A percentile compares a stretch with the other conserved stretches of the same genome.
Conservation (phyloP, 202 grass and related monocot species). For the Saccharum hybrid region DNA sequence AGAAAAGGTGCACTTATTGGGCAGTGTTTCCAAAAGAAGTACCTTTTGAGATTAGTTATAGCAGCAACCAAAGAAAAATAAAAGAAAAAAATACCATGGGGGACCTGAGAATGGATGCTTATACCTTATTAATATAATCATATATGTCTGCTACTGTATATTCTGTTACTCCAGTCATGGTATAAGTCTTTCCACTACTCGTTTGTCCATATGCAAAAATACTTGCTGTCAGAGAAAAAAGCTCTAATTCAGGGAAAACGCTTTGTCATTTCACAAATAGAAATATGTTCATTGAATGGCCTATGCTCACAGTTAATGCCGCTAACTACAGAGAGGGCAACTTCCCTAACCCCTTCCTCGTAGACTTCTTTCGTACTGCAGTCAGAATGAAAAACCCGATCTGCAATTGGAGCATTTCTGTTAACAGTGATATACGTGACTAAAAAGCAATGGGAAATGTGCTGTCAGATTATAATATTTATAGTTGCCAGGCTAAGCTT, state of each 20-base stretch:
- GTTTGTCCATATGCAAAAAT: constrained; percentile 99
- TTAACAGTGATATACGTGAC: not conserved
- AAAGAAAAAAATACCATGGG: not conserved
- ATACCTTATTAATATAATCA: constrained; percentile 86
- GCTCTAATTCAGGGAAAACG: constrained; percentile 23
- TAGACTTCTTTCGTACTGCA: constrained; percentile 80
- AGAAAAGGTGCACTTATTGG: not conserved
- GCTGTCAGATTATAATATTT: not conserved
- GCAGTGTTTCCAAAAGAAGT: not conserved
- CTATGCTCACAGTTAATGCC: constrained; percentile 86
- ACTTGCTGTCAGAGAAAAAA: constrained; percentile 67
- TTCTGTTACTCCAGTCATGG: constrained; percentile 92
- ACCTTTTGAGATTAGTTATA: constrained; percentile 17
- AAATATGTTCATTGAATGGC: not conserved
- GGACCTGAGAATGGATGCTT: constrained; percentile 16
- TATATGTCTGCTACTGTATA: constrained; percentile 91
- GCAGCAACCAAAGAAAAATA: not conserved
- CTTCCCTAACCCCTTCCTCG: constrained; percentile 80
- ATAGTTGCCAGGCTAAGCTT: not conserved
- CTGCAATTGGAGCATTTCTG: constrained; percentile 49
- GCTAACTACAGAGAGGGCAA: constrained; percentile 82
- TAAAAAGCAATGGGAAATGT: not conserved
- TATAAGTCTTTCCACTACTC: constrained; percentile 96
- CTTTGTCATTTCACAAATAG: constrained; percentile 11
- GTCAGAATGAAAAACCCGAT: constrained; percentile 85